These are phyloP conservation scores for Pilasporangium apinafurcum DNA, from an alignment of 352 stramenopile genomes.

Conservation along the genomic window DNA sequence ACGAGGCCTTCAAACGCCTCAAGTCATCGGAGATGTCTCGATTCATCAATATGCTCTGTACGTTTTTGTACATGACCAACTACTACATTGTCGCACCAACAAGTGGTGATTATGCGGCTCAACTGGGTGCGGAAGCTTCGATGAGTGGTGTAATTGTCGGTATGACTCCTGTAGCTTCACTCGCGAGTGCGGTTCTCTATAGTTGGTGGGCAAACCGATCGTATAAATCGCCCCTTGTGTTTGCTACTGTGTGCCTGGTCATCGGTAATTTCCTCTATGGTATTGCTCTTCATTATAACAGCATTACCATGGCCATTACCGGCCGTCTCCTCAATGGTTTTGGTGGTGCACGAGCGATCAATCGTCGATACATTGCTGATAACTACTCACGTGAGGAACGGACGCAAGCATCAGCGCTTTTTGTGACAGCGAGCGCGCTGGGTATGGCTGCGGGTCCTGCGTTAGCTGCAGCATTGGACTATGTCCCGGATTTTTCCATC, in stretches of 20 bases:
- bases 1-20: conserved; percentile 49
- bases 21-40: conserved; percentile 58
- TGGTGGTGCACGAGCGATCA: conserved; percentile 88
- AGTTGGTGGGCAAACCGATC: conserved; percentile 92
- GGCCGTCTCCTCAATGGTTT: conserved; percentile 92
- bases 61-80: conserved; percentile 98
- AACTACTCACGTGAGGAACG: conserved; percentile 86
- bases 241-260: conserved; percentile 77
- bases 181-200: conserved; percentile 92
- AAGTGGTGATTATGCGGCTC: conserved; percentile 87
- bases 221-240: conserved; percentile 83
- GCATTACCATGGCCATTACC: conserved; percentile 83
- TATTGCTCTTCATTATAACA: conserved; percentile 70
- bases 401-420: conserved; percentile 88
- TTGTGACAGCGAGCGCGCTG: conserved; percentile 90
- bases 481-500: conserved; percentile 61
- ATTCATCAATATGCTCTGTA: conserved; percentile 92
- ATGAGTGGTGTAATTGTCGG: conserved; percentile 94
- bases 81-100: conserved; percentile 97
- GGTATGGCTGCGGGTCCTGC: conserved; percentile 90
- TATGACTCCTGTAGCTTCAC: conserved; percentile 95
- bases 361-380: conserved; percentile 86
- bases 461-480: conserved; percentile 57
- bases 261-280: conserved; percentile 87
- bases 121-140: conserved; percentile 83